Evolutionary conservation across 2,329 filamentous ascomycete genomes (phyloP).

Genomic region (Aspergillus eucalypticola): DNA sequence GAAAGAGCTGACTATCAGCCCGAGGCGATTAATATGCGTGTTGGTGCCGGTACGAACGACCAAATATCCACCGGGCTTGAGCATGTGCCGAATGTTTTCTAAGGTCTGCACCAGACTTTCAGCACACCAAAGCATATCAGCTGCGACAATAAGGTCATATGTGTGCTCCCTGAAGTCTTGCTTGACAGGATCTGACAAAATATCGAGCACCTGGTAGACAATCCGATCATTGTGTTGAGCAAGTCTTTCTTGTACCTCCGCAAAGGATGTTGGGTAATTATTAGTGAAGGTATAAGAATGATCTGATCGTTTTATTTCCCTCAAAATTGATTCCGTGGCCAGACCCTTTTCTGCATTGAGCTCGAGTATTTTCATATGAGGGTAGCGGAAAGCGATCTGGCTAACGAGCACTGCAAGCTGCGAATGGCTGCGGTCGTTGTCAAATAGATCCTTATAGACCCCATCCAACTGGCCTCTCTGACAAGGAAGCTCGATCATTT

Average conservation of each 20-base stretch:
- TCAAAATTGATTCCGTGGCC: slow-evolving; percentile 8
- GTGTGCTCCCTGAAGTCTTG: slow-evolving; percentile 26
- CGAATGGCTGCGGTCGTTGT: neutral
- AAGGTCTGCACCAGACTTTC: slow-evolving; percentile 22
- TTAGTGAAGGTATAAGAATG: slow-evolving; percentile 22
- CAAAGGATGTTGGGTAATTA: slow-evolving; percentile 30
- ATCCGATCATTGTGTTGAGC: slow-evolving; percentile 19
- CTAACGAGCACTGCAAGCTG: neutral
- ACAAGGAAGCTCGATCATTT: neutral
- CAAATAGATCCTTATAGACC: neutral
- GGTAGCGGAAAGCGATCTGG: slow-evolving; percentile 6
- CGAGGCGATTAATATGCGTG: neutral
- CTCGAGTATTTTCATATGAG: slow-evolving; percentile 19
- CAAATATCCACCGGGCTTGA: slow-evolving; percentile 41
- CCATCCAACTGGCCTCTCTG: neutral
- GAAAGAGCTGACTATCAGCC: neutral
- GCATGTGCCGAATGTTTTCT: slow-evolving; percentile 22
- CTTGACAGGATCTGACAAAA: slow-evolving; percentile 19
- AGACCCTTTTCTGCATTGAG: slow-evolving; percentile 21
- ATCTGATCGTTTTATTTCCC: neutral
- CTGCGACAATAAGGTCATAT: slow-evolving; percentile 34
- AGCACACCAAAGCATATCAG: slow-evolving; percentile 31
- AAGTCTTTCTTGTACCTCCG: slow-evolving; percentile 27
- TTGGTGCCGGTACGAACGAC: neutral
- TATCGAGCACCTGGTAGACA: slow-evolving; percentile 27